Conservation (phyloP, 2,329 filamentous ascomycete species). For the Eutypella sp. region DNA sequence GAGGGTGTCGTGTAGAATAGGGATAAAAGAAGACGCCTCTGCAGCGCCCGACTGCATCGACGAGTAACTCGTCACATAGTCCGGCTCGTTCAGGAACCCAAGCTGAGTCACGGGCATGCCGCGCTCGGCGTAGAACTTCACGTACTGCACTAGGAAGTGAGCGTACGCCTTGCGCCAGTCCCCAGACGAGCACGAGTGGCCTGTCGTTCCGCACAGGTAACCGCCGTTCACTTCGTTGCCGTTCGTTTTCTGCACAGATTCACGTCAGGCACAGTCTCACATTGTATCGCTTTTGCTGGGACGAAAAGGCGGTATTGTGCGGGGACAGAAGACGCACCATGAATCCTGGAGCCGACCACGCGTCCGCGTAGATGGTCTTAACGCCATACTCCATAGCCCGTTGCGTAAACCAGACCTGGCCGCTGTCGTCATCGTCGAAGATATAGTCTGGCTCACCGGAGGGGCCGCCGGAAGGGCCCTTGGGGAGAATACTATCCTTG, state of each 20-base stretch:
- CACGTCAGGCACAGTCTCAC: no score
- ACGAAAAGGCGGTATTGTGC: neutral
- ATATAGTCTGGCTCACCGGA: conserved; percentile 35
- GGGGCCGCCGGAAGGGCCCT: conserved; percentile 37
- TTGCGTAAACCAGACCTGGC: conserved; percentile 48
- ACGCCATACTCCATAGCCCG: conserved; percentile 38
- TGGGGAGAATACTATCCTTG: conserved; percentile 36
- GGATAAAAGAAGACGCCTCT: conserved; percentile 23
- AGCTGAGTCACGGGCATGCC: conserved; percentile 41
- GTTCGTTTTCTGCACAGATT: neutral
- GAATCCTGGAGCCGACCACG: conserved; percentile 42
- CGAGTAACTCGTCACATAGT: conserved; percentile 33
- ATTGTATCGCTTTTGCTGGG: neutral
- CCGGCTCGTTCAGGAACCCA: conserved; percentile 44
- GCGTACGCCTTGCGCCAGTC: conserved; percentile 46
- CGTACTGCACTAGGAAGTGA: conserved; percentile 42
- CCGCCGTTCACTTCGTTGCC: neutral
- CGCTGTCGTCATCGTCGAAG: conserved; percentile 42
- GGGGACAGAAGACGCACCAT: conserved; percentile 28
- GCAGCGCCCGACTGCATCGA: conserved; percentile 30
- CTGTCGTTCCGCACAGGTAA: conserved; percentile 35
- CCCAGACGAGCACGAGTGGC: conserved; percentile 32
- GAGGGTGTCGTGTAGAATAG: conserved; percentile 34
- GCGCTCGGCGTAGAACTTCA: conserved; percentile 39
- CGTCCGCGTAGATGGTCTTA: conserved; percentile 36